Evolutionary conservation across 805 yeast species (phyloP), one percentile per base, ranked within the genome.

Genomic region (Candida ipomoeae): DNA sequence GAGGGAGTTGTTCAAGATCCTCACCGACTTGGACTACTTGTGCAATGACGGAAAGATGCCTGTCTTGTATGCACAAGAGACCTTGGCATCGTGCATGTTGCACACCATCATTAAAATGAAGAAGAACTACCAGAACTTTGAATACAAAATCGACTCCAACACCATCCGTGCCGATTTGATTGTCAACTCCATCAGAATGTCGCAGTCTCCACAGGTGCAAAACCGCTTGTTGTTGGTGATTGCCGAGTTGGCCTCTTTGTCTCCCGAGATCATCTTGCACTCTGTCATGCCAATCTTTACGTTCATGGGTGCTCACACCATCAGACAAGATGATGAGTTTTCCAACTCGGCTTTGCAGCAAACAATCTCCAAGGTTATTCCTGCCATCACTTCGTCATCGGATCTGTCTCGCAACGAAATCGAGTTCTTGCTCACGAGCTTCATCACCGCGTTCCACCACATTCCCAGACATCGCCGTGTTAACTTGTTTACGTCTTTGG

Each of bases 281-380:
- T 87, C 97, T 2, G 96, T 94, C 7, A 94, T 94, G 99, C 99
- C 99, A n/a, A 92, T 94, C 46, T 94, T 94, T 74, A 94, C 99
- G 1, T 94, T 94, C 61, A 94, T 94, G 98, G 99, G 99, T 52
- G 96, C 98, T 11, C 96, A 90, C 62, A 91, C 97, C 13, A 81
- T 94, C 47, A 85, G 96, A 62, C 97, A 94, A 69, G 99, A 94
- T 66, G 98, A 94, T 67, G 97, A 89, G 64, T 92, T 88, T 62
- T 89, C 97, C 0, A 86, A 86, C 32, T 87, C 87, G 57, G 97
- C 91, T 41, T 89, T 94, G 55, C 96, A 90, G 62, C 94, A 89
- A 64, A 92, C 99, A 1, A 85, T 94, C 45, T 71, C 86, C 20
- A 84, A 87, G 59, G 97, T 94, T 45, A 84, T 94, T 34, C 98